Evolutionary conservation across 441 rosid genomes (phyloP).

Genomic region (Sinapis alba): DNA sequence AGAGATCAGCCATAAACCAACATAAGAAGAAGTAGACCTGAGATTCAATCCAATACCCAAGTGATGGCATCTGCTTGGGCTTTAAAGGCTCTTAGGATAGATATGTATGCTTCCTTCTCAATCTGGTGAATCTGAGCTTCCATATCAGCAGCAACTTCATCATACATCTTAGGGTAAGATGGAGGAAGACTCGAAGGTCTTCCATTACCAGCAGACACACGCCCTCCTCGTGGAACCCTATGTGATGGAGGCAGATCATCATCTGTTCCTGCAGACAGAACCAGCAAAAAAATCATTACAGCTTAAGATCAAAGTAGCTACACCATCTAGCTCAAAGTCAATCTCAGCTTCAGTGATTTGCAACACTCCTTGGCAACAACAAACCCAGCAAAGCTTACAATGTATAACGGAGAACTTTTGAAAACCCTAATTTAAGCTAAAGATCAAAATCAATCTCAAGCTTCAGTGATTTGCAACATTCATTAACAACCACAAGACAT

Average conservation of each 20-base stretch:
- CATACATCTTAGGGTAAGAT: conserved; percentile 51
- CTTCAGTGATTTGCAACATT: not conserved
- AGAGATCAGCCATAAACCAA: conserved; percentile 22
- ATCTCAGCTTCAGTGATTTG: not conserved
- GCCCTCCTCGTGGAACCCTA: conserved; percentile 49
- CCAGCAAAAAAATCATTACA: not conserved
- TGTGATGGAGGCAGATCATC: conserved; percentile 29
- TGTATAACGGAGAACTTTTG: too few relatives aligned
- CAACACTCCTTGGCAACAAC: not conserved
- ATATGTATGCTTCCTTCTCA: conserved; percentile 67
- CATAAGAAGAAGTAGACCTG: conserved; percentile 17
- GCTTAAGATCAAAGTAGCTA: conserved; percentile 3
- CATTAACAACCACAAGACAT: not conserved
- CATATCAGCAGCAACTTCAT: conserved; percentile 55
- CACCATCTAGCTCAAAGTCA: not conserved
- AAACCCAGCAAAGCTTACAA: too few relatives aligned
- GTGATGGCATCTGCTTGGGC: conserved; percentile 78
- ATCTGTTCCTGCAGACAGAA: conserved; percentile 41
- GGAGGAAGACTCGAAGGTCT: conserved; percentile 47
- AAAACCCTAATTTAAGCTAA: too few relatives aligned
- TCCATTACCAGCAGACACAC: conserved; percentile 51
- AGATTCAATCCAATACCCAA: conserved; percentile 49
- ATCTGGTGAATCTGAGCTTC: conserved; percentile 67
- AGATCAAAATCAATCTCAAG: not conserved
- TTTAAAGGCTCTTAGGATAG: conserved; percentile 66